Conservation (phyloP, 345 rosid species). For the Microthlaspi erraticum region DNA sequence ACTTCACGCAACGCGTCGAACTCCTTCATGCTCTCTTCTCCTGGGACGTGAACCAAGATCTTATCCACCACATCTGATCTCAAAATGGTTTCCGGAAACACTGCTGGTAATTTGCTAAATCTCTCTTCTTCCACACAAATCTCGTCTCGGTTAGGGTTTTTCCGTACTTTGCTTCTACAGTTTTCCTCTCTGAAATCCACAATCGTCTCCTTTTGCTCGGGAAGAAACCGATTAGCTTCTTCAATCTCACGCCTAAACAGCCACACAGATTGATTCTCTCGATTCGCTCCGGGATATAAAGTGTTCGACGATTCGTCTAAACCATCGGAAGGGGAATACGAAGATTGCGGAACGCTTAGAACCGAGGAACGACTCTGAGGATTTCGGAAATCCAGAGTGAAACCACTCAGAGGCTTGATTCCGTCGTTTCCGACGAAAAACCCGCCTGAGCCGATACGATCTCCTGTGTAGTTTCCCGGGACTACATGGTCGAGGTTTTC, state of each 20-base stretch:
- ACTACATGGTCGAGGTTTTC: constrained; percentile 46
- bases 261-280: constrained; percentile 66
- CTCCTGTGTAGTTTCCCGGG: constrained; percentile 39
- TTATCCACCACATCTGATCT: constrained; percentile 72
- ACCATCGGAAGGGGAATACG: constrained; percentile 57
- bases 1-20: constrained; percentile 60
- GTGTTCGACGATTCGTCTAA: constrained; percentile 58
- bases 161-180: constrained; percentile 52
- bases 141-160: constrained; percentile 55
- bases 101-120: constrained; percentile 69
- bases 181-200: constrained; percentile 48
- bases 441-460: constrained; percentile 25
- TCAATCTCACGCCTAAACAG: constrained; percentile 78
- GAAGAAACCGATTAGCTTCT: constrained; percentile 77
- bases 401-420: constrained; percentile 44
- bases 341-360: constrained; percentile 51
- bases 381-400: constrained; percentile 39
- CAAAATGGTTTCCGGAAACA: constrained; percentile 59
- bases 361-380: constrained; percentile 42
- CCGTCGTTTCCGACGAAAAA: constrained; percentile 30
- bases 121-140: constrained; percentile 69
- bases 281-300: constrained; percentile 48
- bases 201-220: constrained; percentile 49
- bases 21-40: constrained; percentile 44
- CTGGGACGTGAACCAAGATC: constrained; percentile 59